Percentiles rank a stretch among this genome's conserved stretches.
Evolutionary conservation across 495 filamentous ascomycete species (phyloP).

Genomic region (Eremomyces bilateralis): DNA sequence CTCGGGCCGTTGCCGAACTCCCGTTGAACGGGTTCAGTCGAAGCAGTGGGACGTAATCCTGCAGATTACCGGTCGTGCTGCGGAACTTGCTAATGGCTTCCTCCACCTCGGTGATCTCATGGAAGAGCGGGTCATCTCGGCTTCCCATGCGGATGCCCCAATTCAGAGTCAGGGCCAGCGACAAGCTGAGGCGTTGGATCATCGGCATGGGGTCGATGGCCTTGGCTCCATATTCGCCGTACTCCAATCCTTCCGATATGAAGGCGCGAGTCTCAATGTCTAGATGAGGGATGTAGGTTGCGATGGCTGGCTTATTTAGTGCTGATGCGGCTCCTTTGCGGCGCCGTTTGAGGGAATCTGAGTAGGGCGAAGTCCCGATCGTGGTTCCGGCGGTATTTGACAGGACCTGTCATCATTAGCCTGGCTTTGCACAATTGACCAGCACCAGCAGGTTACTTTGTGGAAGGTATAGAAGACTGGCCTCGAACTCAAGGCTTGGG

Average conservation of each 20-base stretch:
- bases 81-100: constrained; percentile 35
- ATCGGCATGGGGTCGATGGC: constrained; percentile 38
- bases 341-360: constrained; percentile 37
- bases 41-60: constrained; percentile 41
- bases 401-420: constrained; percentile 24
- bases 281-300: constrained; percentile 36
- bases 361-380: constrained; percentile 42
- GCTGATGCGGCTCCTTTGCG: constrained; percentile 42
- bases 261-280: constrained; percentile 38
- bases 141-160: constrained; percentile 37
- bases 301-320: constrained; percentile 37
- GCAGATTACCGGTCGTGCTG: constrained; percentile 37
- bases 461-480: constrained; percentile 46
- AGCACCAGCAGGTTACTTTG: constrained; percentile 21
- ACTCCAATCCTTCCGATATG: constrained; percentile 33
- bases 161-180: constrained; percentile 36
- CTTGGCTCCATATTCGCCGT: constrained; percentile 28
- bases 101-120: constrained; percentile 42
- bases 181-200: constrained; percentile 35
- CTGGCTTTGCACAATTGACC: background rate
- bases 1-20: constrained; percentile 27
- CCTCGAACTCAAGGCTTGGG: constrained; percentile 31
- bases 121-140: constrained; percentile 33
- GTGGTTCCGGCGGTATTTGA: constrained; percentile 42
- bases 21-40: constrained; percentile 33